Evolutionary conservation across 148 eudicot genomes (phyloP).

Genomic region (Pharnaceum exiguum): DNA sequence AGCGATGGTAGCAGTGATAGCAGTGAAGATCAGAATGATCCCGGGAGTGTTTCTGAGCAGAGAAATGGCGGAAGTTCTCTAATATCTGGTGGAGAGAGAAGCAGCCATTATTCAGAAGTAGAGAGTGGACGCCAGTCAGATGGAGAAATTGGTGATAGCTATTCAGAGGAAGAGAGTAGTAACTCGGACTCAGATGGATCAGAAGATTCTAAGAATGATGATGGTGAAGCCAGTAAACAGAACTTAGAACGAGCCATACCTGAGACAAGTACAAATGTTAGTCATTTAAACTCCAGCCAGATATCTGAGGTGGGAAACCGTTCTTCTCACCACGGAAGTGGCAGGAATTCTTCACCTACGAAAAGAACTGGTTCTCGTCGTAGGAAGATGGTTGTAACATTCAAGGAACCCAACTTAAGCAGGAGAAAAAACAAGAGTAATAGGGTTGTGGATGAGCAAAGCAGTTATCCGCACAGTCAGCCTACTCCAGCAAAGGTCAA

Average conservation of each 20-base stretch:
- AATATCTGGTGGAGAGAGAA: not conserved
- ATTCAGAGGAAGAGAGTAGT: conserved; percentile 24
- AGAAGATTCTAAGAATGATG: conserved; percentile 9
- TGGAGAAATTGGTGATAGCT: conserved; percentile 14
- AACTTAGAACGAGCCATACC: conserved; percentile 10
- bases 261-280: not conserved
- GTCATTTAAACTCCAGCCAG: conserved; percentile 4
- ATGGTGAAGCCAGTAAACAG: conserved; percentile 17
- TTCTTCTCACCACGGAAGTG: conserved; percentile 21
- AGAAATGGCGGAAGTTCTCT: conserved; percentile 12
- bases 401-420: conserved; percentile 32
- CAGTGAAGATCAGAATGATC: conserved; percentile 10
- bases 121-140: conserved; percentile 19
- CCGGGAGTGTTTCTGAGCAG: conserved; percentile 11
- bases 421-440: conserved; percentile 19
- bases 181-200: conserved; percentile 19
- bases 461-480: conserved; percentile 12
- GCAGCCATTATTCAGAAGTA: conserved; percentile 14
- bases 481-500: not conserved
- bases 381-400: conserved; percentile 32
- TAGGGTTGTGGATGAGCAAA: conserved; percentile 9
- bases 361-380: conserved; percentile 19
- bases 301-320: conserved; percentile 15
- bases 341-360: conserved; percentile 16
- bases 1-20: conserved; percentile 19